Conservation (phyloP, 164 flowering plant species). For the Echeveria elegans region DNA sequence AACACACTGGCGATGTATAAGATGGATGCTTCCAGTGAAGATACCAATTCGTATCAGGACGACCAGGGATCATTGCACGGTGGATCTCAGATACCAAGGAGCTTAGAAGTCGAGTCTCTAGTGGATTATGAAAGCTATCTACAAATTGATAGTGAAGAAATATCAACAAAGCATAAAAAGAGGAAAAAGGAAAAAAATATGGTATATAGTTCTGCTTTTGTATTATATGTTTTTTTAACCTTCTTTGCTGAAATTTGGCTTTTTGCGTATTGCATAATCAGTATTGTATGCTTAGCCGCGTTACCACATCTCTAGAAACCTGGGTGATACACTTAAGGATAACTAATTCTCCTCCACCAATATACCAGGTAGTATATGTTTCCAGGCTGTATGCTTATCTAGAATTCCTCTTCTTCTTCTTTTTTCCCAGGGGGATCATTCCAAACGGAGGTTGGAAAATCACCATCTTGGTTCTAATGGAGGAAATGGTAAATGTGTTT, state of each 20-base stretch:
- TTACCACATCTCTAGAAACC: neutral
- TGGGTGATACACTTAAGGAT: neutral
- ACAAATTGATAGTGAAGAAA: constrained; percentile 53
- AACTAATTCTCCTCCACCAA: neutral
- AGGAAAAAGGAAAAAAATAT: constrained; percentile 79
- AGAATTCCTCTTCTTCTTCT: neutral
- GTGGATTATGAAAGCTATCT: constrained; percentile 58
- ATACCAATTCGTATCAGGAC: constrained; percentile 92
- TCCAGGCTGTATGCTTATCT: neutral
- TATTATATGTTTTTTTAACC: too few relatives aligned
- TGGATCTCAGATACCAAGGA: constrained; percentile 52
- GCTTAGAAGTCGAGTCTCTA: constrained; percentile 73
- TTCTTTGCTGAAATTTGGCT: constrained; percentile 8
- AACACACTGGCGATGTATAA: constrained; percentile 33
- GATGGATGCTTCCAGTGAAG: constrained; percentile 95
- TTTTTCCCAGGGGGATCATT: constrained; percentile 41
- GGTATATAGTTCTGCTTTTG: constrained; percentile 16
- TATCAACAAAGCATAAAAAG: constrained; percentile 64
- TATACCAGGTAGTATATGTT: neutral
- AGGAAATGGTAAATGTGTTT: constrained; percentile 39
- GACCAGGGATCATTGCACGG: constrained; percentile 74
- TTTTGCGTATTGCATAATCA: constrained; percentile 4
- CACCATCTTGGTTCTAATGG: constrained; percentile 71
- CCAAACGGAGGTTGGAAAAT: constrained; percentile 52
- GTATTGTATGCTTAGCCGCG: neutral